Conservation (phyloP, 257 asterid species). For the Apocynum venetum region DNA sequence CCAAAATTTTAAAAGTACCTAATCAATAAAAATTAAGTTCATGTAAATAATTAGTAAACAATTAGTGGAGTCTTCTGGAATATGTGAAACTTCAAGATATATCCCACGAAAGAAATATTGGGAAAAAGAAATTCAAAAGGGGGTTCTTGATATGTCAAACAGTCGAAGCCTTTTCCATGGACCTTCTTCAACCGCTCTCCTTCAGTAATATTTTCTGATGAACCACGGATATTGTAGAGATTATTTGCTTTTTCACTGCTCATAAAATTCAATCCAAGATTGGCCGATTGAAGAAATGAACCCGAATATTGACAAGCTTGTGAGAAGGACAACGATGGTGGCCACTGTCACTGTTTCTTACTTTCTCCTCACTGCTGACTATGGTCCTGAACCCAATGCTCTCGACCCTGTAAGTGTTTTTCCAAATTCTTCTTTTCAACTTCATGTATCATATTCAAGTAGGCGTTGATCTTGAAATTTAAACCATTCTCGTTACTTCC, state of each 20-base stretch:
- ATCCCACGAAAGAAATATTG: too few species aligned
- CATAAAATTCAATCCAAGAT: not conserved
- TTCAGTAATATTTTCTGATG: not conserved
- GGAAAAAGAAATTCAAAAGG: too few species aligned
- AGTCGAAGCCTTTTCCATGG: not conserved
- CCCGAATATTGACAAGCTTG: conserved; percentile 58
- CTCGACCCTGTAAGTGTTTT: conserved; percentile 64
- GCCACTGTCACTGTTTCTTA: conserved; percentile 79
- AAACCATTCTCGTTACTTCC: not conserved
- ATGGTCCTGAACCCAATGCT: conserved; percentile 72
- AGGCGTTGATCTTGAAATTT: not conserved
- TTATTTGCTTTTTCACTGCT: too few species aligned
- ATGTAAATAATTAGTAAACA: too few species aligned
- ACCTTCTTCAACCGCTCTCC: not conserved
- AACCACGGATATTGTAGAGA: not conserved
- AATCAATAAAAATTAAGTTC: too few species aligned
- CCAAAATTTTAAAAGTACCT: too few species aligned
- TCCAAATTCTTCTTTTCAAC: not conserved
- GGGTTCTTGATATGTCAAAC: too few species aligned
- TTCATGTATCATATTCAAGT: not conserved
- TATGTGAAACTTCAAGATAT: too few species aligned
- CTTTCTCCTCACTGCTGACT: conserved; percentile 85
- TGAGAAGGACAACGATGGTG: conserved; percentile 74
- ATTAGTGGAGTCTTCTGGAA: too few species aligned
- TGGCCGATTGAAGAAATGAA: conserved; percentile 35